A percentile compares a stretch with the other conserved stretches of the same genome.
These are phyloP conservation scores for Trichocomaceae sp. DNA, from an alignment of 2,329 filamentous ascomycete genomes.

Conservation along the genomic window DNA sequence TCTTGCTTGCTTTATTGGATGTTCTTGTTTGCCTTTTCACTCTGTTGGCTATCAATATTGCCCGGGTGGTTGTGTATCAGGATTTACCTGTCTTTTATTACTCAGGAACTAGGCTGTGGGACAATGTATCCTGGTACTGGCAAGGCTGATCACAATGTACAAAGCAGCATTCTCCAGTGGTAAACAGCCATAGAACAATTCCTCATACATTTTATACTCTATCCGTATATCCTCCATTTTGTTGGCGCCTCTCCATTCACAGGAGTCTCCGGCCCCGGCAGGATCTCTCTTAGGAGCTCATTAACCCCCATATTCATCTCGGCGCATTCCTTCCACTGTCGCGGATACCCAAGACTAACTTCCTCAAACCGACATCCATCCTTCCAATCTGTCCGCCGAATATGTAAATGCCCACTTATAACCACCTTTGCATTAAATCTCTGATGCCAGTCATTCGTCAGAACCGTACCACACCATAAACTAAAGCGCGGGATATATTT, in stretches of 20 bases:
- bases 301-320: conserved; percentile 9
- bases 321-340: conserved; percentile 12
- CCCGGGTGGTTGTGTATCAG: no score
- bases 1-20: no score
- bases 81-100: no score
- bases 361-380: conserved; percentile 12
- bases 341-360: conserved; percentile 12
- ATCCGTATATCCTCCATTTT: conserved; percentile 12
- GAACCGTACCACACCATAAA: conserved; percentile 11
- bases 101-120: no score
- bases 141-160: background rate
- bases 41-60: no score
- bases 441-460: conserved; percentile 10
- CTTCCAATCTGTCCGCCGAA: conserved; percentile 12
- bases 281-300: conserved; percentile 10
- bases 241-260: background rate
- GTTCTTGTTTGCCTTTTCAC: no score
- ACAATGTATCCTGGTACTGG: no score
- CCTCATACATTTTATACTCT: background rate
- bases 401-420: conserved; percentile 12
- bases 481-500: conserved; percentile 10
- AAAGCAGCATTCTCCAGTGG: background rate
- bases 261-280: conserved; percentile 6
- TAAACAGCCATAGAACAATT: no score
- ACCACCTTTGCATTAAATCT: conserved; percentile 11